Base-by-base conservation (phyloP, 192 early-diverging fungal species). In the Ambispora gerdemannii region DNA sequence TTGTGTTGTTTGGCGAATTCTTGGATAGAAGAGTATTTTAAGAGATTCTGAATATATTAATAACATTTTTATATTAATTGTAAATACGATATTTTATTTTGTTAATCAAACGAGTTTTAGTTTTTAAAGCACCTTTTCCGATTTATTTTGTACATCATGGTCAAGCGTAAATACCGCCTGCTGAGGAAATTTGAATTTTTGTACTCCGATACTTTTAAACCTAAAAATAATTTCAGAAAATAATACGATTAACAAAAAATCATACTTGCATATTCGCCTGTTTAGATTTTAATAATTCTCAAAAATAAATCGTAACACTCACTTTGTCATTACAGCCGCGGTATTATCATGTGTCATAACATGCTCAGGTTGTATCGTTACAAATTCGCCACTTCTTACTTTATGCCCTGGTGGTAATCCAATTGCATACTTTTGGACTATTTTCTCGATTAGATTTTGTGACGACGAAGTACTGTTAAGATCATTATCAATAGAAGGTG, bases 311-410 rank as follows among this genome's bases (percentile, higher is more conserved):
- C n/a, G n/a, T n/a, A n/a, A n/a, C n/a, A 76, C 84, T 69, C 82
- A 91, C 90, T 97, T 95, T 71, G 87, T 85, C 33, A 95, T 93
- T 47, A 96, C 95, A 4, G 93, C 91, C 24, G 91, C 95, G 8
- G 95, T 97, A 77, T 97, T 99, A 76, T 99, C 95, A 78, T 99
- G 95, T 6, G 97, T 97, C 87, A 98, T 88, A 31, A 96, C 84
- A 76, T 93, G 92, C 43, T 92, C 87, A 13, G 97, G 97, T 34
- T 84, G 88, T 70, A 99, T 95, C 22, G 88, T 86, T 25, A 99
- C 92, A 84, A 95, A 99, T 81, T 97, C 97, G 25, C 95, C 95
- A 70, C 90, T 90, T 58, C 78, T 82, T 55, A 97, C 94, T 28
- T 73, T 77, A 36, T 86, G 80, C 52, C 81, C 87, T 6, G 84